Evolutionary conservation across 192 early-diverging fungal genomes (phyloP), one percentile per base, ranked within the genome.

Genomic region (Linnemannia hyalina): DNA sequence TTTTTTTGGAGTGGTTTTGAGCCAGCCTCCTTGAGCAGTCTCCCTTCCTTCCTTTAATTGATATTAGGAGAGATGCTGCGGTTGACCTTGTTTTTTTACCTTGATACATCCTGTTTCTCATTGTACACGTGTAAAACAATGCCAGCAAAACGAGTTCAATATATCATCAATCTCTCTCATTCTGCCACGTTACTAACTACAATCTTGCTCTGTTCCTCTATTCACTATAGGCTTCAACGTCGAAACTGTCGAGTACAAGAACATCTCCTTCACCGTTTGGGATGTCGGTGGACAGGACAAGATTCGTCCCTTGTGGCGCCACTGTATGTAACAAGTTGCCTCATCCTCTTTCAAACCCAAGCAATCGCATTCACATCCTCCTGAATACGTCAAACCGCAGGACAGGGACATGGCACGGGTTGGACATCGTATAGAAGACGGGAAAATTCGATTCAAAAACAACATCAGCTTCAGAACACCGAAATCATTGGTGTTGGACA

Each of bases 211-310:
- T 70, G 16, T 44, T 32, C 69, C 20, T 8, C 70, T 52, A 23
- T 68, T 72, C 35, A 35, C 46, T 74, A 22, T 88, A 91, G 98
- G 98, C 71, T 98, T 99, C 92, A 99, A 99, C 88, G 97, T 98
- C 80, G 98, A 99, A 92, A 97, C 96, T 63, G 97, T 99, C 82
- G 95, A 96, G 89, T 98, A 99, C 94, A 98, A 98, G 93, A 98
- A 97, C 94, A 97, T 98, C 91, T 96, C 93, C 88, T 99, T 99
- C 91, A 98, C 95, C 57, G 96, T 99, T 82, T 99, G 97, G 97
- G 98, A 99, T 90, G 97, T 99, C 79, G 98, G 98, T 83, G 98
- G 98, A 90, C 97, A 98, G 92, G 97, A 98, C 92, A 97, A 97
- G 92, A 99, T 99, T 80, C 93, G 98, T 88, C 97, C 97, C 42